Evolutionary conservation across 2,329 filamentous ascomycete species (phyloP).

Genomic region (Ophiostoma sp.): DNA sequence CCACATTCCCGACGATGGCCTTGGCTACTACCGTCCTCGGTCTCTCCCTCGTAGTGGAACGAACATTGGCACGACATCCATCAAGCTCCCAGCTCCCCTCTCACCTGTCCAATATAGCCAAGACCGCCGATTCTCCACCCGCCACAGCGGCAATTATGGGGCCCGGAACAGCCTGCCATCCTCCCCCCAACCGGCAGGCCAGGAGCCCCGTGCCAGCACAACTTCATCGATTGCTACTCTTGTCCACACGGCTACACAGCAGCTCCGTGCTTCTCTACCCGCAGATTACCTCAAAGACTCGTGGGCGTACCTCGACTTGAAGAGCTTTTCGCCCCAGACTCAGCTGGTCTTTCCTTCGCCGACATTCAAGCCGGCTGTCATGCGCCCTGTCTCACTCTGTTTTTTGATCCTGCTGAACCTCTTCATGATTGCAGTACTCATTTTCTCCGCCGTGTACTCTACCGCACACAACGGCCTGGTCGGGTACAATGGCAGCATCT

Average conservation of each 20-base stretch:
- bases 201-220: constrained; percentile 12
- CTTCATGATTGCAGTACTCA: constrained; percentile 69
- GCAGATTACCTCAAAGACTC: constrained; percentile 24
- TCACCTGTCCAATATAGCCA: neutral
- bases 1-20: constrained; percentile 41
- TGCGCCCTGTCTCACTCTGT: constrained; percentile 66
- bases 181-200: neutral
- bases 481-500: constrained; percentile 64
- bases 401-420: constrained; percentile 62
- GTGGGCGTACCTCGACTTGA: constrained; percentile 25
- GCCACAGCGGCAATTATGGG: neutral
- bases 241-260: constrained; percentile 17
- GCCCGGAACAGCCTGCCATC: neutral
- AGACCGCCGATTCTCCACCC: constrained; percentile 5
- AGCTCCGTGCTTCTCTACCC: constrained; percentile 14
- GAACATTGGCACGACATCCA: constrained; percentile 24
- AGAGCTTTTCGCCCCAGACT: constrained; percentile 19
- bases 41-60: neutral
- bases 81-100: constrained; percentile 5
- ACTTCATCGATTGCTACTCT: constrained; percentile 30
- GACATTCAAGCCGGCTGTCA: constrained; percentile 69
- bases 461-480: constrained; percentile 63
- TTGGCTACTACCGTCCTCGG: constrained; percentile 40
- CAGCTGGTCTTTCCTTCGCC: constrained; percentile 41
- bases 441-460: constrained; percentile 72